A percentile compares a stretch with the other conserved stretches of the same genome.
phyloP scores from a whole-genome alignment of 2,329 filamentous ascomycete genomes.

The Colletotrichum siamense region DNA sequence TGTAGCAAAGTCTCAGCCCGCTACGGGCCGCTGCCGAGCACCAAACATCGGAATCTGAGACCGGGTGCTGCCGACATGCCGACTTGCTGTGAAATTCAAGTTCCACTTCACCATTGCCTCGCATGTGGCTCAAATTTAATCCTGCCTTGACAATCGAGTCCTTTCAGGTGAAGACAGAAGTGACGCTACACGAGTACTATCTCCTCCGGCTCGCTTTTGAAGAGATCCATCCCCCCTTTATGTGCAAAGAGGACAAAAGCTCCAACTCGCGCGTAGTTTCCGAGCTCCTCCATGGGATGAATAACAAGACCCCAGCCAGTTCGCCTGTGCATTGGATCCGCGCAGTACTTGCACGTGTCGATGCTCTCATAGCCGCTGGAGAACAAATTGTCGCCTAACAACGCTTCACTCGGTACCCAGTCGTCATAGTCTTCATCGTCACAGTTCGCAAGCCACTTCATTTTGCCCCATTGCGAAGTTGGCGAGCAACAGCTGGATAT shows the following conservation, averaged over 20 bases:
- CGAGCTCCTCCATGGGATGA: not conserved
- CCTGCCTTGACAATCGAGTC: not conserved
- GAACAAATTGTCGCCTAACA: fast-evolving
- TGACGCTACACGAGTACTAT: not conserved
- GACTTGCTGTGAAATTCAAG: not conserved
- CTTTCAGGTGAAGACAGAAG: not conserved
- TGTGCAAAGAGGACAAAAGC: not conserved
- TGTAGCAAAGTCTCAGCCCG: not conserved
- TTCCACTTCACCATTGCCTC: not conserved
- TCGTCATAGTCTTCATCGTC: not conserved
- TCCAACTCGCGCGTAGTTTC: not conserved
- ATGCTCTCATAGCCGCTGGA: not conserved
- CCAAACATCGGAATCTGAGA: not conserved
- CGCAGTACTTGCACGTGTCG: not conserved
- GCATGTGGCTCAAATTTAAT: not conserved
- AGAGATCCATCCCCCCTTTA: not conserved
- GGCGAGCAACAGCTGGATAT: not conserved
- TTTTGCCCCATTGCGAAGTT: not conserved
- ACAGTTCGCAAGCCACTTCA: not conserved
- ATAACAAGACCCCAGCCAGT: not conserved
- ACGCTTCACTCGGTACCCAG: not conserved
- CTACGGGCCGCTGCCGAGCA: not conserved
- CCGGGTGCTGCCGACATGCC: not conserved
- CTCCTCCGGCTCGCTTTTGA: not conserved
- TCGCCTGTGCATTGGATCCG: not conserved